Conservation (phyloP, 306 rosid genomes). For the Datisca glomerata region DNA sequence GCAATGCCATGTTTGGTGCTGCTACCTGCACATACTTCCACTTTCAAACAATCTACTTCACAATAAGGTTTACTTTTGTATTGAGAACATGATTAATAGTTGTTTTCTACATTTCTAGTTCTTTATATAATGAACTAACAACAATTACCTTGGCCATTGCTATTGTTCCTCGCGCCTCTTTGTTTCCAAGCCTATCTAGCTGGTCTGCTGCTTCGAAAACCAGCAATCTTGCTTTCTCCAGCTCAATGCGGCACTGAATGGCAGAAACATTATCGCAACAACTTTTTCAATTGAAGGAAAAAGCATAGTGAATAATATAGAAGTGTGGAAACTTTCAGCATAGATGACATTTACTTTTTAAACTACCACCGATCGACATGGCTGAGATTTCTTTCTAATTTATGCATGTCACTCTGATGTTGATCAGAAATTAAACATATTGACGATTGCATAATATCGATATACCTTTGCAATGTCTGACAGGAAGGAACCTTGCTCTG, state of each 20-base stretch:
- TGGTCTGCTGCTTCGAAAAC: slow-evolving; percentile 93
- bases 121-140: slow-evolving; percentile 1
- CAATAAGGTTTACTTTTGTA: too few species aligned
- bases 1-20: slow-evolving; percentile 81
- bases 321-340: too few species aligned
- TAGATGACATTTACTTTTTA: too few species aligned
- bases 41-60: neutral
- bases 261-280: slow-evolving; percentile 1
- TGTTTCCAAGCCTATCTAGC: slow-evolving; percentile 82
- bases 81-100: too few species aligned
- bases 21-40: slow-evolving; percentile 53
- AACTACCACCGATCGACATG: too few species aligned
- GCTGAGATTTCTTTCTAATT: too few species aligned
- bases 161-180: slow-evolving; percentile 69
- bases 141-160: slow-evolving; percentile 91
- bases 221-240: slow-evolving; percentile 69
- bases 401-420: too few species aligned
- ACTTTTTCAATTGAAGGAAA: too few species aligned
- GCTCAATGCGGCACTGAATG: slow-evolving; percentile 76
- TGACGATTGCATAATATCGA: neutral
- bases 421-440: too few species aligned
- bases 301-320: too few species aligned
- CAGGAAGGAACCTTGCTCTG: slow-evolving; percentile 85
- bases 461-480: slow-evolving; percentile 76
- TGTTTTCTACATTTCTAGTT: too few species aligned